Conservation (phyloP, 805 yeast species). For the Ogataea philodendri region DNA sequence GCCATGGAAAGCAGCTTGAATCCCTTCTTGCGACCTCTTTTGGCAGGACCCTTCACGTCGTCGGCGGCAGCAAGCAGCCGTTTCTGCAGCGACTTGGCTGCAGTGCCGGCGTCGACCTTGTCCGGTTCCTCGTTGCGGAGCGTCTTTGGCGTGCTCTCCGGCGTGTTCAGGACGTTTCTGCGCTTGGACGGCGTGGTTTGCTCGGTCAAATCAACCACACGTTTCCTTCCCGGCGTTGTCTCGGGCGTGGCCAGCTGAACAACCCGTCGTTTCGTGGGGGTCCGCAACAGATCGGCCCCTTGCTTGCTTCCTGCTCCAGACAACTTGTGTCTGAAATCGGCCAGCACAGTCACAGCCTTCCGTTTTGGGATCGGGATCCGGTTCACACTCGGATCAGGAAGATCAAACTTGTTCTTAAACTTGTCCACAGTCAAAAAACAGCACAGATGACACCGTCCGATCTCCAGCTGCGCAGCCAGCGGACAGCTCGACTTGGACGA, state of each 20-base stretch:
- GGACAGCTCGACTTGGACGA: conserved; percentile 49
- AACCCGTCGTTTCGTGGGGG: conserved; percentile 29
- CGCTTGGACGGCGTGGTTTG: conserved; percentile 3
- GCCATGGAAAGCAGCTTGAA: conserved; percentile 17
- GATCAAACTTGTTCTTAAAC: conserved; percentile 40
- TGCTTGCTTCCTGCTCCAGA: conserved; percentile 26
- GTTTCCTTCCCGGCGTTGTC: conserved; percentile 22
- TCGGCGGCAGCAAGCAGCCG: conserved; percentile 20
- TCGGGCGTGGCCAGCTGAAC: conserved; percentile 15
- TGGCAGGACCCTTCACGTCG: conserved; percentile 11
- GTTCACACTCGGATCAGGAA: conserved; percentile 48
- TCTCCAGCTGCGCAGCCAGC: conserved; percentile 53
- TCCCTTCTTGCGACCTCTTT: conserved; percentile 20
- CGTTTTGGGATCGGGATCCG: conserved; percentile 58
- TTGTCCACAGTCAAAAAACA: conserved; percentile 59
- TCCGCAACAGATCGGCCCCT: conserved; percentile 4
- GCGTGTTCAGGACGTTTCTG: conserved; percentile 15
- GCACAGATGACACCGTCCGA: conserved; percentile 66
- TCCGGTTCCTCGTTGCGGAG: not conserved
- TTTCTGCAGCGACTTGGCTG: conserved; percentile 17
- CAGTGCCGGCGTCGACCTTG: conserved; percentile 4
- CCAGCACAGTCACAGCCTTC: conserved; percentile 40
- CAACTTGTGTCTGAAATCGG: conserved; percentile 42
- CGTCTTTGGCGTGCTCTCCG: conserved; percentile 20
- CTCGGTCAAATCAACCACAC: not conserved